A percentile compares a stretch with the other conserved stretches of the same genome.
These are phyloP conservation scores for Russula ochroleuca DNA, from an alignment of 768 basidiomycete genomes.

Conservation along the genomic window DNA sequence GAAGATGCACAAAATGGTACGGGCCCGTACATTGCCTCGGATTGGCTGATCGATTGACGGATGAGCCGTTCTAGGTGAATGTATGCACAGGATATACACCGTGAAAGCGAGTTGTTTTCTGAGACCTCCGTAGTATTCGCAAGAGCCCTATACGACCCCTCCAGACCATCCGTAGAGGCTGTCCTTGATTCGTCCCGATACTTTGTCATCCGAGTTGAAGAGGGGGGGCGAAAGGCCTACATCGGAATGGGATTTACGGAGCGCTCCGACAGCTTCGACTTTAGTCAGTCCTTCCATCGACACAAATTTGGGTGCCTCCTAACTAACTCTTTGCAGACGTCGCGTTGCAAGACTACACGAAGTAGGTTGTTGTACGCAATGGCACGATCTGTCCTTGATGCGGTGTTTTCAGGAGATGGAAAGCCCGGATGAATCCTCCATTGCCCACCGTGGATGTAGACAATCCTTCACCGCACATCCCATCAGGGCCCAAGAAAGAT, in stretches of 20 bases:
- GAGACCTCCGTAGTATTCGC: constrained; percentile 64
- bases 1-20: constrained; percentile 79
- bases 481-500: constrained; percentile 83
- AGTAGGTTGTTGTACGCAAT: constrained; percentile 41
- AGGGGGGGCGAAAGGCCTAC: constrained; percentile 81
- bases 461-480: constrained; percentile 58
- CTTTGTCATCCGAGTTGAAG: constrained; percentile 90
- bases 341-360: constrained; percentile 80
- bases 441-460: constrained; percentile 50
- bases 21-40: constrained; percentile 27
- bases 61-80: constrained; percentile 48
- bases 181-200: constrained; percentile 94
- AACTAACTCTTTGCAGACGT: constrained; percentile 50
- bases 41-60: neutral
- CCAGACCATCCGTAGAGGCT: constrained; percentile 85
- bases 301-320: neutral
- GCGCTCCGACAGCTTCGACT: constrained; percentile 85
- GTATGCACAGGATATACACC: constrained; percentile 43
- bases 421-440: constrained; percentile 22
- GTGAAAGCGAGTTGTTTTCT: constrained; percentile 3
- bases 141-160: constrained; percentile 72
- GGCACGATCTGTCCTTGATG: neutral
- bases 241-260: constrained; percentile 93
- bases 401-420: constrained; percentile 9
- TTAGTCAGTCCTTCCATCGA: constrained; percentile 55